Conservation (phyloP, 805 yeast genomes). For the Saccharomyces mikatae region DNA sequence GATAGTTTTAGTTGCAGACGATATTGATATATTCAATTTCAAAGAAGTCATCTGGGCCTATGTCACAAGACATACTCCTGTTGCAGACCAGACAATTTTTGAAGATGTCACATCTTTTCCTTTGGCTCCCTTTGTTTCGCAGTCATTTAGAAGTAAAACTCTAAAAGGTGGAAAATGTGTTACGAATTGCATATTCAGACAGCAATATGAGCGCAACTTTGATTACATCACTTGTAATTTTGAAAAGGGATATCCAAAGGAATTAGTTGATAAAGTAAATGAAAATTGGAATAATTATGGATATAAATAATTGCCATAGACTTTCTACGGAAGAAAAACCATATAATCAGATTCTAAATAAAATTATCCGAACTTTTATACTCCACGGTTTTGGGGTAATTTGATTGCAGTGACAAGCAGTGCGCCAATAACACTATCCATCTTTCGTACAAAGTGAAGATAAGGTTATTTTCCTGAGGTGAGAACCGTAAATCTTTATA, state of each 20-base stretch:
- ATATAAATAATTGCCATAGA: neutral
- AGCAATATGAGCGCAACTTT: constrained; percentile 13
- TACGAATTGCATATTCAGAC: constrained; percentile 21
- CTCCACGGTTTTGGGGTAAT: no score
- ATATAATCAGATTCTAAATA: no score
- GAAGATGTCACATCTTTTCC: constrained; percentile 16
- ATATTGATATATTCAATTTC: constrained; percentile 24
- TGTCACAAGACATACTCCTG: constrained; percentile 24
- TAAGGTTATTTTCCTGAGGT: no score
- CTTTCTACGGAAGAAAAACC: neutral
- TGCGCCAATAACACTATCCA: no score
- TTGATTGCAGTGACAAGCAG: no score
- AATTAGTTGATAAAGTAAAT: constrained; percentile 1
- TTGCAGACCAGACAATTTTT: constrained; percentile 15
- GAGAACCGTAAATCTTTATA: no score
- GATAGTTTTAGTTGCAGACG: constrained; percentile 24
- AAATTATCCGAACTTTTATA: no score
- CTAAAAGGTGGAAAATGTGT: constrained; percentile 22
- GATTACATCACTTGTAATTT: constrained; percentile 18
- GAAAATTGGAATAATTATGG: constrained; percentile 8
- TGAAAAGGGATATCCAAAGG: constrained; percentile 5
- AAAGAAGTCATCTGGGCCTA: constrained; percentile 25
- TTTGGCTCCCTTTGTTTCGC: constrained; percentile 22
- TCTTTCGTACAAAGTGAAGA: no score
- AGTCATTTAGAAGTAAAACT: constrained; percentile 6